Base-by-base conservation (phyloP, 495 filamentous ascomycete genomes). In the Trichoderma erinaceum region DNA sequence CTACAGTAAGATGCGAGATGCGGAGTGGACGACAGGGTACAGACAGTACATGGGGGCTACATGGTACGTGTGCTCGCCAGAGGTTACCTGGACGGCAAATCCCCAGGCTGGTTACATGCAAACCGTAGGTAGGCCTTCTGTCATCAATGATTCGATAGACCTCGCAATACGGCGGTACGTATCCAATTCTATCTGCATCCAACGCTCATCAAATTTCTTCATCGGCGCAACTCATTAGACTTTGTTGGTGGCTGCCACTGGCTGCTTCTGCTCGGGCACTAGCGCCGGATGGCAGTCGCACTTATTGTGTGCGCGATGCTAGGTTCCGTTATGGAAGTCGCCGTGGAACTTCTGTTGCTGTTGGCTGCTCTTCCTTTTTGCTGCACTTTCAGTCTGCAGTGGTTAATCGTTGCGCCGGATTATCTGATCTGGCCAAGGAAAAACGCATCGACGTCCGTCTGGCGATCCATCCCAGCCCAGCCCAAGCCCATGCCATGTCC, bases 291-390 rank as follows among this genome's bases (percentile, higher is more conserved):
- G 35, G 35, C 35, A 38, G 4, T 38, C 7, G 35, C 35, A 38
- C 44, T n/a, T 48, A 48, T 48, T 38, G 44, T 48, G n/a, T n/a
- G 15, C n/a, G n/a, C 4, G n/a, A 48, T 11, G 48, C 48, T 52
- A 52, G 48, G 48, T 18, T 52, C 48, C 48, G 48, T 52, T 21
- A 23, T 52, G 48, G 48, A 52, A 52, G 48, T 21, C 48, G 48
- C 18, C 18, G 21, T 52, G 48, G 48, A 52, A 52, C 48, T 52
- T 52, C 48, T 52, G 48, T 21, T 18, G 8, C 4, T 52, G 48
- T 11, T 52, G n/a, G 48, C 21, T 52, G 48, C 44, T 48, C n/a
- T 48, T 48, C 3, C 29, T 29, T 29, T 4, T 29, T 29, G 29
- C 29, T 15, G 41, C 16, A 15, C 41, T 13, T 18, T 46, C 3